Percentiles rank a stretch among this genome's conserved stretches.
These are phyloP conservation scores for Fusarium tupiense DNA, from an alignment of 2,329 filamentous ascomycete genomes.

Conservation along the genomic window DNA sequence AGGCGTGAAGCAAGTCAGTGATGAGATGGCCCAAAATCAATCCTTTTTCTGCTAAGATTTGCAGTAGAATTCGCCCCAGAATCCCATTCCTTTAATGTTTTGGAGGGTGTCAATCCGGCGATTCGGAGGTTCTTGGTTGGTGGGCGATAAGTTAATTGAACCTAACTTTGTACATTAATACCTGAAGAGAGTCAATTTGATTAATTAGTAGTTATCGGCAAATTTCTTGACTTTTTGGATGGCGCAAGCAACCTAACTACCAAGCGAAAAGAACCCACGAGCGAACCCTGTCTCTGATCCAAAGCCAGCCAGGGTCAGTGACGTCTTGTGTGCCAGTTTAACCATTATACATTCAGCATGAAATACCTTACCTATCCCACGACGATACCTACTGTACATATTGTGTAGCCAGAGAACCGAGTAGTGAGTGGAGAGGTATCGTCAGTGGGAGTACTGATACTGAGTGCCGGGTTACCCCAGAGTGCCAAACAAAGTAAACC, in stretches of 20 bases:
- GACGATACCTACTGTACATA: background rate
- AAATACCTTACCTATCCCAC: background rate
- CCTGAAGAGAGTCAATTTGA: background rate
- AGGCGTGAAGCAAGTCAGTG: conserved; percentile 41
- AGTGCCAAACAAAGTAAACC: conserved; percentile 20
- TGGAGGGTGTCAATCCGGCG: conserved; percentile 36
- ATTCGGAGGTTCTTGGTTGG: conserved; percentile 11
- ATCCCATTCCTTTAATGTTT: conserved; percentile 21
- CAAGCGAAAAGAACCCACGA: conserved; percentile 19
- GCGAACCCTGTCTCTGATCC: conserved; percentile 36
- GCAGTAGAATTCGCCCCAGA: conserved; percentile 42
- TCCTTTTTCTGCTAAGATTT: conserved; percentile 44
- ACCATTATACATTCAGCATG: background rate
- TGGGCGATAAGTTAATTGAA: background rate
- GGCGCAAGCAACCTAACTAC: conserved; percentile 39
- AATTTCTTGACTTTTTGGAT: conserved; percentile 26
- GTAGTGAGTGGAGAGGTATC: conserved; percentile 19
- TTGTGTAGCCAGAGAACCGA: conserved; percentile 23
- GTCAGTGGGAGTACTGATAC: conserved; percentile 20
- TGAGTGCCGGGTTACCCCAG: conserved; percentile 42
- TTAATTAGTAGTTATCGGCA: background rate
- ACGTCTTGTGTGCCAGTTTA: conserved; percentile 7
- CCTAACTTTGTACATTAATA: background rate
- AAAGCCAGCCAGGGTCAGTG: conserved; percentile 32
- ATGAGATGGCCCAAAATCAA: conserved; percentile 33